Conservation (phyloP, 1,284 basidiomycete genomes). For the Xanthoconium separans region DNA sequence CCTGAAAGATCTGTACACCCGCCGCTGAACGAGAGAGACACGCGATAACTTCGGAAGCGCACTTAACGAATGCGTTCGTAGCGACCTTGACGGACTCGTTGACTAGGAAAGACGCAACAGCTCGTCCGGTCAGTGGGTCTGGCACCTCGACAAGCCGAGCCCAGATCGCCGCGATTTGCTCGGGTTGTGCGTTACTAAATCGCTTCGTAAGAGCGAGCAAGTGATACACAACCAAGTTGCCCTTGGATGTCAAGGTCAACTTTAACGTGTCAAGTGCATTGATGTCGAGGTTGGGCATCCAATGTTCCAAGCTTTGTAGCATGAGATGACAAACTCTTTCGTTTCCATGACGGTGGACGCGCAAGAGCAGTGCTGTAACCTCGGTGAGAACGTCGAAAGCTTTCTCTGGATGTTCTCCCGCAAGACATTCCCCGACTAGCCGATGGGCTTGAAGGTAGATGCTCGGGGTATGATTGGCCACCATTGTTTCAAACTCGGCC, state of each 20-base stretch:
- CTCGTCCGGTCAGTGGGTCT: slow-evolving; percentile 74
- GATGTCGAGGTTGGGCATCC: slow-evolving; percentile 75
- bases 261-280: slow-evolving; percentile 32
- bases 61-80: slow-evolving; percentile 74
- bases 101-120: slow-evolving; percentile 80
- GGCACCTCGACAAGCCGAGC: slow-evolving; percentile 70
- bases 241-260: slow-evolving; percentile 51
- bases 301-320: slow-evolving; percentile 75
- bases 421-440: slow-evolving; percentile 75
- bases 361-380: slow-evolving; percentile 72
- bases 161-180: slow-evolving; percentile 86
- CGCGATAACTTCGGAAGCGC: slow-evolving; percentile 82
- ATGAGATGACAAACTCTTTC: slow-evolving; percentile 54
- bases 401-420: slow-evolving; percentile 76
- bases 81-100: slow-evolving; percentile 87
- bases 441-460: slow-evolving; percentile 83
- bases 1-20: slow-evolving; percentile 76
- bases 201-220: slow-evolving; percentile 83
- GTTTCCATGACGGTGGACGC: slow-evolving; percentile 56
- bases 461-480: slow-evolving; percentile 72
- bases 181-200: slow-evolving; percentile 75
- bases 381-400: slow-evolving; percentile 72
- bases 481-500: slow-evolving; percentile 73
- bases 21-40: slow-evolving; percentile 80
- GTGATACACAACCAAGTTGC: slow-evolving; percentile 75